Percentiles rank a stretch among this genome's conserved stretches.
phyloP scores from a whole-genome alignment of 192 early-diverging fungal genomes.

The Gigaspora rosea region DNA sequence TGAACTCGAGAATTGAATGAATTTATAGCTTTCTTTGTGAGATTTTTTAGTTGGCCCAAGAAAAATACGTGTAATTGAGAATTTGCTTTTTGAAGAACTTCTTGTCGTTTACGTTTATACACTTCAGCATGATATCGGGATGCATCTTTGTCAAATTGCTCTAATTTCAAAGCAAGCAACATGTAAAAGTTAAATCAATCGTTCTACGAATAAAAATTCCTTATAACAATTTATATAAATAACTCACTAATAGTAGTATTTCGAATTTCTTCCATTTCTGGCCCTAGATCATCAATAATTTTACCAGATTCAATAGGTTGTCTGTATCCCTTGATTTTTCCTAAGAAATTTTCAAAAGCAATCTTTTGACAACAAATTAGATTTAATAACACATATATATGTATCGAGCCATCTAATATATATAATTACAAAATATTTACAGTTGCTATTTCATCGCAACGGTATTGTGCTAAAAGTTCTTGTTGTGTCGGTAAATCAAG shows the following conservation, averaged over 20 bases:
- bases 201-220: constrained; percentile 29
- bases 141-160: constrained; percentile 85
- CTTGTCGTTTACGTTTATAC: constrained; percentile 82
- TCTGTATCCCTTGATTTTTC: constrained; percentile 62
- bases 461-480: constrained; percentile 95
- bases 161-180: constrained; percentile 24
- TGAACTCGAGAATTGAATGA: constrained; percentile 65
- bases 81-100: constrained; percentile 78
- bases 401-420: background rate
- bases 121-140: constrained; percentile 87
- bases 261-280: constrained; percentile 59
- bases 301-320: constrained; percentile 77
- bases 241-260: constrained; percentile 53
- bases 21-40: constrained; percentile 70
- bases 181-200: background rate
- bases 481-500: constrained; percentile 98
- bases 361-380: constrained; percentile 34
- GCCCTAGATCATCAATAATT: constrained; percentile 77
- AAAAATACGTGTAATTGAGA: constrained; percentile 77
- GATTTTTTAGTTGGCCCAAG: constrained; percentile 85
- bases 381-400: background rate
- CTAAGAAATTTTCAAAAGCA: constrained; percentile 71
- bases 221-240: background rate
- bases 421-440: constrained; percentile 33
- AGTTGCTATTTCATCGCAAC: constrained; percentile 95